Conservation (phyloP, 495 filamentous ascomycete genomes). For the Penicillium arizonense region DNA sequence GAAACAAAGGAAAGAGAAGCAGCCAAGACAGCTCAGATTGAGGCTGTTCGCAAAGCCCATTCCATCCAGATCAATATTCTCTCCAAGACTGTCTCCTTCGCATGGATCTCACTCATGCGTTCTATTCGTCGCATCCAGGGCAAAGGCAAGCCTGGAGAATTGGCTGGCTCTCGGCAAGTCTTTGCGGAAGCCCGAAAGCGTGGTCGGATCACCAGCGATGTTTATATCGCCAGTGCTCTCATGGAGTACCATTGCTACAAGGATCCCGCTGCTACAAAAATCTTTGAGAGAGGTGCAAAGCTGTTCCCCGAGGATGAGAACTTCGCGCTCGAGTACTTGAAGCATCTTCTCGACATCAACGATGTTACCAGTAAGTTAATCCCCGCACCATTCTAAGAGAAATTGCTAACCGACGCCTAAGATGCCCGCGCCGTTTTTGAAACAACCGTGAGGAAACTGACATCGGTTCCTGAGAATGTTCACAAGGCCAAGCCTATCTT, state of each 20-base stretch:
- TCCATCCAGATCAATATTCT: constrained; percentile 68
- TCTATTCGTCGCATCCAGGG: constrained; percentile 93
- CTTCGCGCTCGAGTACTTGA: constrained; percentile 91
- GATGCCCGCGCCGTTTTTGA: constrained; percentile 95
- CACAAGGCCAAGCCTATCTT: constrained; percentile 82
- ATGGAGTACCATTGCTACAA: constrained; percentile 96
- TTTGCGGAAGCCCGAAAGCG: constrained; percentile 83
- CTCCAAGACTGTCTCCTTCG: constrained; percentile 77
- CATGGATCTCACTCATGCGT: constrained; percentile 92
- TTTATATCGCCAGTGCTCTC: constrained; percentile 87
- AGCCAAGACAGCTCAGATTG: constrained; percentile 62
- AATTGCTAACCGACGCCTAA: constrained; percentile 37
- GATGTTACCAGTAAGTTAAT: constrained; percentile 82
- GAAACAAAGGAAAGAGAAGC: constrained; percentile 54
- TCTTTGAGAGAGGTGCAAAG: constrained; percentile 90
- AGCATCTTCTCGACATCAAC: constrained; percentile 85
- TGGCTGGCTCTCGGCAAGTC: constrained; percentile 77
- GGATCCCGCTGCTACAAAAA: constrained; percentile 84
- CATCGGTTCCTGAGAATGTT: constrained; percentile 66
- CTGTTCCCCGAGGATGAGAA: constrained; percentile 89
- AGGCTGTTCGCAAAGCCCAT: constrained; percentile 67
- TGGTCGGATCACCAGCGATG: constrained; percentile 86
- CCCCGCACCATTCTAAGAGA: not conserved
- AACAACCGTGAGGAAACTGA: constrained; percentile 77
- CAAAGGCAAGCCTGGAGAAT: constrained; percentile 70